These are phyloP conservation scores for Nitzschia sp. DNA, from an alignment of 108 stramenopile species.

Conservation along the genomic window DNA sequence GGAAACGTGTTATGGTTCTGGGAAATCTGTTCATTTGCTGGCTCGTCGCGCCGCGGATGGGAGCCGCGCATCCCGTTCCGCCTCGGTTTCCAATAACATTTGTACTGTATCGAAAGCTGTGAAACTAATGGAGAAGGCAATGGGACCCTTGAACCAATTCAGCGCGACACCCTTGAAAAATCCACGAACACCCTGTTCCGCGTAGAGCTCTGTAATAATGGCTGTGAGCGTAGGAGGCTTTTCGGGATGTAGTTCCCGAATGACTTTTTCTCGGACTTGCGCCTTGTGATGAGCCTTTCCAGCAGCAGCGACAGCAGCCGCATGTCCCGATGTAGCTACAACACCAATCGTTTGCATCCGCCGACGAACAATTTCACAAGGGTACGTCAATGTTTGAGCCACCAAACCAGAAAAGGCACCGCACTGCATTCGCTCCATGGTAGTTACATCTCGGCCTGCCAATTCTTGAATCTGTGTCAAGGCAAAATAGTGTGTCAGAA, in stretches of 20 bases:
- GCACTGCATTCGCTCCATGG: constrained; percentile 83
- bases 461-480: constrained; percentile 48
- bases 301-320: constrained; percentile 66
- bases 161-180: constrained; percentile 95
- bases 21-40: too few relatives aligned
- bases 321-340: constrained; percentile 64
- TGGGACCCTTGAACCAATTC: constrained; percentile 98
- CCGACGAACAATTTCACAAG: constrained; percentile 90
- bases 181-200: constrained; percentile 87
- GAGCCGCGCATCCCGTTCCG: constrained; percentile 33
- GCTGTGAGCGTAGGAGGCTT: constrained; percentile 58
- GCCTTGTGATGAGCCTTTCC: constrained; percentile 19
- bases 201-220: constrained; percentile 67
- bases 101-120: constrained; percentile 91
- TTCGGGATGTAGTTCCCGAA: constrained; percentile 27
- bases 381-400: constrained; percentile 91
- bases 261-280: constrained; percentile 15
- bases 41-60: neutral
- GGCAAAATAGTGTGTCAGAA: neutral
- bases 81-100: constrained; percentile 54
- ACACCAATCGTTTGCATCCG: constrained; percentile 96
- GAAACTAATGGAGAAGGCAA: constrained; percentile 94
- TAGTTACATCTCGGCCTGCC: constrained; percentile 73
- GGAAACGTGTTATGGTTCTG: too few relatives aligned
- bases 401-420: constrained; percentile 89